These are phyloP conservation scores for Leucocoprinus sp. DNA, from an alignment of 768 basidiomycete genomes.

Conservation along the genomic window DNA sequence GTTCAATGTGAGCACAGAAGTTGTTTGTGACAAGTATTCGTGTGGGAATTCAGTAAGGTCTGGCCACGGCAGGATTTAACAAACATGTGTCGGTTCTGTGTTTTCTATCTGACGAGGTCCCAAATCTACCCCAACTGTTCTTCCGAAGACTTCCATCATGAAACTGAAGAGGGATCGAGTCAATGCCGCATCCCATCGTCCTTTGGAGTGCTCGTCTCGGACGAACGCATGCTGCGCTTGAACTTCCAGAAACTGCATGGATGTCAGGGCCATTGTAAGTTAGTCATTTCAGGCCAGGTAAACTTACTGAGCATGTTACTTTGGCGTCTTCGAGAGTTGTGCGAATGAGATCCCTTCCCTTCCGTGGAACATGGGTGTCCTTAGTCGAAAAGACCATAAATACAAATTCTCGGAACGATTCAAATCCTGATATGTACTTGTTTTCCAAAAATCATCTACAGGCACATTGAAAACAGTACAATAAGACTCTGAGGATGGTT, in stretches of 20 bases:
- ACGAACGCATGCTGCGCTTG: slow-evolving; percentile 98
- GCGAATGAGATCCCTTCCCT: slow-evolving; percentile 80
- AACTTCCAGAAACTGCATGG: slow-evolving; percentile 76
- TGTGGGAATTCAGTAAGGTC: background rate
- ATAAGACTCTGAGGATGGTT: background rate
- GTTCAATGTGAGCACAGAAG: slow-evolving; percentile 12
- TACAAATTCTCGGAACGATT: too few species aligned
- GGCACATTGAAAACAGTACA: background rate
- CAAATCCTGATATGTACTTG: too few species aligned
- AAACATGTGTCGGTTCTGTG: slow-evolving; percentile 71
- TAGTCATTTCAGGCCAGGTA: background rate
- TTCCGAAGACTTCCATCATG: slow-evolving; percentile 92
- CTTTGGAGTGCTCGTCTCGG: slow-evolving; percentile 86
- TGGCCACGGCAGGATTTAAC: slow-evolving; percentile 27
- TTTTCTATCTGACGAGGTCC: slow-evolving; percentile 48
- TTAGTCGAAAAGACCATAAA: slow-evolving; percentile 19
- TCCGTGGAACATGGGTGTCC: slow-evolving; percentile 91
- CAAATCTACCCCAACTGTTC: slow-evolving; percentile 79
- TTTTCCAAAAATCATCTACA: slow-evolving; percentile 91
- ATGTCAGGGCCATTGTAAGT: background rate
- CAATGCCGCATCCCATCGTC: slow-evolving; percentile 92
- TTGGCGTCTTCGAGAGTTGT: slow-evolving; percentile 75
- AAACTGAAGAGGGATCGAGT: slow-evolving; percentile 71
- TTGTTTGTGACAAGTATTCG: slow-evolving; percentile 7
- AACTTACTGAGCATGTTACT: slow-evolving; percentile 58